These are phyloP conservation scores for Phaeosphaeria sp. DNA, from an alignment of 2,329 filamentous ascomycete genomes.

Conservation along the genomic window DNA sequence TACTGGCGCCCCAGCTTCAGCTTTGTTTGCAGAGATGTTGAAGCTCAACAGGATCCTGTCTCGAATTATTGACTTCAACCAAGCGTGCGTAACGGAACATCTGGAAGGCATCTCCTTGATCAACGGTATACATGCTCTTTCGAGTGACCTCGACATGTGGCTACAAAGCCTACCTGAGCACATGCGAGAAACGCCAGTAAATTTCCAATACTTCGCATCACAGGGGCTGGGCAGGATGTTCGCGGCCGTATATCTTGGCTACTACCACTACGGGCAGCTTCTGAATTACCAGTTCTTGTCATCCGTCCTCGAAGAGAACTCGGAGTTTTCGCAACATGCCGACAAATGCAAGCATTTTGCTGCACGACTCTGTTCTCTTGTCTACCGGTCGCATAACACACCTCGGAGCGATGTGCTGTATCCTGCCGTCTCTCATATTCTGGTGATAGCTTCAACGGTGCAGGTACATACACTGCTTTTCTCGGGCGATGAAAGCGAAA, in stretches of 20 bases:
- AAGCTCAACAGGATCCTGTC: conserved; percentile 30
- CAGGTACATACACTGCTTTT: conserved; percentile 33
- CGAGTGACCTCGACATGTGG: conserved; percentile 27
- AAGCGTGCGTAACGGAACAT: conserved; percentile 28
- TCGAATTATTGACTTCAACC: conserved; percentile 32
- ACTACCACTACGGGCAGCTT: conserved; percentile 32
- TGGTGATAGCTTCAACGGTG: conserved; percentile 32
- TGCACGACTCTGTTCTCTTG: conserved; percentile 27
- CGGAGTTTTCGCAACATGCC: conserved; percentile 22
- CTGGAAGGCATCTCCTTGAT: conserved; percentile 23
- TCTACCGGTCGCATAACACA: conserved; percentile 27
- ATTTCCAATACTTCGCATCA: conserved; percentile 28
- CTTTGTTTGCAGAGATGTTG: conserved; percentile 34
- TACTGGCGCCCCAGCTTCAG: conserved; percentile 15
- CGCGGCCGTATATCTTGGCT: conserved; percentile 29
- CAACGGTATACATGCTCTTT: conserved; percentile 22
- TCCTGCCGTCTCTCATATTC: conserved; percentile 29
- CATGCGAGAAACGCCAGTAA: conserved; percentile 32
- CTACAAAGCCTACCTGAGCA: conserved; percentile 26
- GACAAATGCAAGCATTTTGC: conserved; percentile 31
- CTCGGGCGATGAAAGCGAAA: conserved; percentile 26
- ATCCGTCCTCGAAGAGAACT: conserved; percentile 14
- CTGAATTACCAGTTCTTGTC: conserved; percentile 33
- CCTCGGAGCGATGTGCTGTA: conserved; percentile 30
- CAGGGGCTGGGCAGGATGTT: conserved; percentile 31